Conservation (phyloP, 306 rosid species). For the Mimosa bimucronata region DNA sequence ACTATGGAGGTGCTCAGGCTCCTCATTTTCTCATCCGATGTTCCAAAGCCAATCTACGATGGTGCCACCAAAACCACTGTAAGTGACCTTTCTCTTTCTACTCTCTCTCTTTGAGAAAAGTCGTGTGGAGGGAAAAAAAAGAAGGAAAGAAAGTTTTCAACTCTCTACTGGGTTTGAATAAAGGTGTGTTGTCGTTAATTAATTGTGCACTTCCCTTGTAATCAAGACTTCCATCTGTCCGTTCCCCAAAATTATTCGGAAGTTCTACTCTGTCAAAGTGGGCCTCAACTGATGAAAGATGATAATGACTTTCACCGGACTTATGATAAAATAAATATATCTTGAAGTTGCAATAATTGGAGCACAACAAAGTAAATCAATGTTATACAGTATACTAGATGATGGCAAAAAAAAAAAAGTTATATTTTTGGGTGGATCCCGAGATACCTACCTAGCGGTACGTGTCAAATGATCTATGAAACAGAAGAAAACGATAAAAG, state of each 20-base stretch:
- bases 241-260: neutral
- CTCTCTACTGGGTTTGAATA: neutral
- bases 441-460: neutral
- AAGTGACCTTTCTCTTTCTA: neutral
- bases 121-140: neutral
- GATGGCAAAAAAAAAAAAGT: no score
- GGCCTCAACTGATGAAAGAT: neutral
- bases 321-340: neutral
- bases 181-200: neutral
- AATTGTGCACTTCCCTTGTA: neutral
- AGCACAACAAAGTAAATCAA: neutral
- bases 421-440: neutral
- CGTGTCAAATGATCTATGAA: neutral
- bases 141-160: neutral
- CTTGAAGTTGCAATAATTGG: neutral
- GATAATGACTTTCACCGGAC: neutral
- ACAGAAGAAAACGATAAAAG: no score
- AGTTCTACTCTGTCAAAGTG: neutral
- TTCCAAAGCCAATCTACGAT: slow-evolving; percentile 49
- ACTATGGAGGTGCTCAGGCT: slow-evolving; percentile 41
- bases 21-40: slow-evolving; percentile 43
- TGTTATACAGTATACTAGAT: no score
- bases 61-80: slow-evolving; percentile 53
- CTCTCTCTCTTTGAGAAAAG: neutral
- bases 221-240: neutral